Conservation (phyloP, 257 asterid species). For the Gentiana macrophylla region DNA sequence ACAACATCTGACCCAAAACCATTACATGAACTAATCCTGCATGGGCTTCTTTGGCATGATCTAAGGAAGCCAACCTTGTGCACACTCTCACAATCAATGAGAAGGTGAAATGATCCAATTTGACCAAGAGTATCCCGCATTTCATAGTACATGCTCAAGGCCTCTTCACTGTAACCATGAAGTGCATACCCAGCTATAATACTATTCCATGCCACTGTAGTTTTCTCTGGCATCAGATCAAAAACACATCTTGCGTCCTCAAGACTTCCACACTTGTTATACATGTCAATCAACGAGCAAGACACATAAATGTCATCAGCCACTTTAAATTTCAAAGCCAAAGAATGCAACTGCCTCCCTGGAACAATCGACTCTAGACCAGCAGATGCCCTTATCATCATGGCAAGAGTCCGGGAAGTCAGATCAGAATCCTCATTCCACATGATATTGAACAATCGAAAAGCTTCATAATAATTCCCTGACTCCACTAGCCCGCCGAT, state of each 20-base stretch:
- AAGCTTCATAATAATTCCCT: conserved; percentile 52
- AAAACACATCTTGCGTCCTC: conserved; percentile 58
- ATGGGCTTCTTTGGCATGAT: conserved; percentile 84
- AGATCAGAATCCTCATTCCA: conserved; percentile 37
- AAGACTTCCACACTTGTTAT: conserved; percentile 74
- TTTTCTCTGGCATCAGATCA: conserved; percentile 51
- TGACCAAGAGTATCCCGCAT: conserved; percentile 64
- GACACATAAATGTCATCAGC: conserved; percentile 44
- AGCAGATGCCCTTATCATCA: conserved; percentile 61
- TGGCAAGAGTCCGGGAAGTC: conserved; percentile 41
- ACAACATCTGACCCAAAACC: conserved; percentile 63
- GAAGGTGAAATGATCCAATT: conserved; percentile 73
- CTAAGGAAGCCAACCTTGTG: conserved; percentile 70
- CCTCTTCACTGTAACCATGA: conserved; percentile 74
- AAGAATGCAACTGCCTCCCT: conserved; percentile 64
- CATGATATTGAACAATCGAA: conserved; percentile 53
- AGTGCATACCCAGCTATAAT: conserved; percentile 65
- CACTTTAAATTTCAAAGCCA: conserved; percentile 50
- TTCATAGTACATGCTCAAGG: conserved; percentile 56
- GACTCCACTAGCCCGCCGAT: conserved; percentile 60
- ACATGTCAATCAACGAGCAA: conserved; percentile 77
- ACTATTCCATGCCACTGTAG: conserved; percentile 78
- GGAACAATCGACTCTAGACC: conserved; percentile 55
- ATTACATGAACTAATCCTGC: conserved; percentile 72
- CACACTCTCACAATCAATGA: conserved; percentile 59